A percentile compares a stretch with the other conserved stretches of the same genome.
Evolutionary conservation across 257 asterid species (phyloP).

Genomic region (Echites panduratus): DNA sequence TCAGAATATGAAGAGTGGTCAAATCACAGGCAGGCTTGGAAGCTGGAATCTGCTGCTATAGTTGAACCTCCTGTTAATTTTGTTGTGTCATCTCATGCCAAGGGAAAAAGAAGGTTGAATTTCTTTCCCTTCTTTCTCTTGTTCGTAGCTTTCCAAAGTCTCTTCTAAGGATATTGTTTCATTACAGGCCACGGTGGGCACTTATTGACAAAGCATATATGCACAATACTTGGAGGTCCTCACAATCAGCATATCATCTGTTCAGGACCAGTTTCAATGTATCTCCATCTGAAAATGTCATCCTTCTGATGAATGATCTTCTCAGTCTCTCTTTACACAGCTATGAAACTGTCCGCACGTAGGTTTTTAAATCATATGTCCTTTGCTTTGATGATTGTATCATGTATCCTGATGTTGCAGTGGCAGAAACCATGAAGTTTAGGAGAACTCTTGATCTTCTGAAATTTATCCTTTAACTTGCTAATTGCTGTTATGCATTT

Average conservation of each 20-base stretch:
- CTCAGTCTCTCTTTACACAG: constrained; percentile 78
- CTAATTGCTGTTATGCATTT: not conserved
- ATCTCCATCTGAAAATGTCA: constrained; percentile 60
- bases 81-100: constrained; percentile 76
- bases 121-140: constrained; percentile 16
- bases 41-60: constrained; percentile 84
- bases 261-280: constrained; percentile 49
- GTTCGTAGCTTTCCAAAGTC: constrained; percentile 10
- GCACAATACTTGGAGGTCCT: constrained; percentile 97
- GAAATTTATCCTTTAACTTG: not conserved
- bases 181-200: constrained; percentile 92
- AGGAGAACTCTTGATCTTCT: not conserved
- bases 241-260: constrained; percentile 86
- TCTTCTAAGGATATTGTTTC: constrained; percentile 10
- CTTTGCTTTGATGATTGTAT: not conserved
- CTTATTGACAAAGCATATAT: constrained; percentile 82
- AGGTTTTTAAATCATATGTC: constrained; percentile 20
- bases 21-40: constrained; percentile 93
- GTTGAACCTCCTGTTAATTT: constrained; percentile 88
- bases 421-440: constrained; percentile 1
- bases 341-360: constrained; percentile 94
- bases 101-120: constrained; percentile 83
- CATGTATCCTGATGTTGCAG: not conserved
- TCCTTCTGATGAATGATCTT: constrained; percentile 72
- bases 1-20: constrained; percentile 97